Evolutionary conservation across 805 yeast genomes (phyloP), one percentile per base, ranked within the genome.

Genomic region (Spathaspora hagerdaliae): DNA sequence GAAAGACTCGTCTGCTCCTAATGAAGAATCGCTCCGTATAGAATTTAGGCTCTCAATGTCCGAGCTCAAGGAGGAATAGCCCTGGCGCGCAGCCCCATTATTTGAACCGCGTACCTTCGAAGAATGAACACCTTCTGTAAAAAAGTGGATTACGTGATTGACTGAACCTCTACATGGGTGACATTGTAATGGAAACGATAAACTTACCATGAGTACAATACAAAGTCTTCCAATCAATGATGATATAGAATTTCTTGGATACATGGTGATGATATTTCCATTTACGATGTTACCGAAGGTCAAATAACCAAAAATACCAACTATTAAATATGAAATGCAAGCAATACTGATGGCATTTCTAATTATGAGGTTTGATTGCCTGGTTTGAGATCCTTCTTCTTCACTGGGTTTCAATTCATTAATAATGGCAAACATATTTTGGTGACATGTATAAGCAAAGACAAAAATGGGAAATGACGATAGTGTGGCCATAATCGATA

Each of bases 401-500:
- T 63, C 73, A 53, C 54, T 55, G n/a, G 68, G 65, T 44, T 61
- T 53, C 51, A 85, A 67, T 61, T 87, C 96, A 56, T 84, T 82
- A 56, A 83, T 78, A 43, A 87, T 84, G 8, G 89, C 82, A 59
- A 83, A 85, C 73, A 86, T 79, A 63, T 85, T 87, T 67, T 87
- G 92, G 48, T 85, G 85, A 42, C 94, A 89, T 0, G 92, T 85
- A 62, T 77, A 87, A 1, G 95, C 94, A 63, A 87, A 83, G 11
- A 87, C 83, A 33, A 86, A 77, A 45, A 87, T 83, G 26, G 87
- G 85, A 55, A 87, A 82, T 7, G 89, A 80, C 24, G 85, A 74
- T 47, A 84, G 65, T 7, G 61, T 75, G 52, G 39, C 63, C 59
- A 55, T 61, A 53, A 63, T 46, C 5, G 60, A 64, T 27, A 69